Percentiles rank a stretch among this genome's conserved stretches.
phyloP scores from a whole-genome alignment of 2,329 filamentous ascomycete genomes.

The Aulographum hederae region DNA sequence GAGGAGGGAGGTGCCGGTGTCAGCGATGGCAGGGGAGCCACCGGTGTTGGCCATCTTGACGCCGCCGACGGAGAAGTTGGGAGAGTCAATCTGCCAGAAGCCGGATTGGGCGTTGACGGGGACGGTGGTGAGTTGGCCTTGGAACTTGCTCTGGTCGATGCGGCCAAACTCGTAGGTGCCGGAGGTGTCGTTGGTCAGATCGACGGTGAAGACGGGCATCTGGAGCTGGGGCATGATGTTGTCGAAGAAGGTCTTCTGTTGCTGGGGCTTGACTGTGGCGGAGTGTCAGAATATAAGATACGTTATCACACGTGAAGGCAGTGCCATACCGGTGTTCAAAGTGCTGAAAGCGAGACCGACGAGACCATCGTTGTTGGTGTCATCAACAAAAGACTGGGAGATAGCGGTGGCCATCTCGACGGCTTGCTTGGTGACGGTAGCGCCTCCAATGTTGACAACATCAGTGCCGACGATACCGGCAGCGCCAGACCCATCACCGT shows the following conservation, averaged over 20 bases:
- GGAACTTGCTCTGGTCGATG: constrained; percentile 46
- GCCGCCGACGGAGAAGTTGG: constrained; percentile 36
- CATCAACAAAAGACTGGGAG: constrained; percentile 37
- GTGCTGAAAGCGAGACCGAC: constrained; percentile 48
- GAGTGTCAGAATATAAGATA: no score
- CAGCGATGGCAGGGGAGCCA: constrained; percentile 24
- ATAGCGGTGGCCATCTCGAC: constrained; percentile 46
- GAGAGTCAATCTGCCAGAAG: constrained; percentile 50
- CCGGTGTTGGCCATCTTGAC: constrained; percentile 35
- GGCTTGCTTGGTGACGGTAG: constrained; percentile 41
- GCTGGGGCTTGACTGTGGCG: constrained; percentile 32
- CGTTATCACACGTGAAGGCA: no score
- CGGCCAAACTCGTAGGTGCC: constrained; percentile 59
- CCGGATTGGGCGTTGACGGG: constrained; percentile 42
- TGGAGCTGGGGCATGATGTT: constrained; percentile 44
- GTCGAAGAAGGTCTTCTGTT: constrained; percentile 58
- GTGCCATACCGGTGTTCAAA: constrained; percentile 37
- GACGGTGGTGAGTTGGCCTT: constrained; percentile 42
- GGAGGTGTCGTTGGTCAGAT: constrained; percentile 39
- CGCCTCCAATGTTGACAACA: constrained; percentile 47
- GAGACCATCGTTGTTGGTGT: constrained; percentile 47
- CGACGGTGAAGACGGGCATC: constrained; percentile 51
- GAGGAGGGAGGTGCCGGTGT: constrained; percentile 44
- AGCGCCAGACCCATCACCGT: constrained; percentile 49
- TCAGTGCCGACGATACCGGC: constrained; percentile 50